phyloP scores from a whole-genome alignment of 305 asterid genomes.

The Ilex paraguariensis region DNA sequence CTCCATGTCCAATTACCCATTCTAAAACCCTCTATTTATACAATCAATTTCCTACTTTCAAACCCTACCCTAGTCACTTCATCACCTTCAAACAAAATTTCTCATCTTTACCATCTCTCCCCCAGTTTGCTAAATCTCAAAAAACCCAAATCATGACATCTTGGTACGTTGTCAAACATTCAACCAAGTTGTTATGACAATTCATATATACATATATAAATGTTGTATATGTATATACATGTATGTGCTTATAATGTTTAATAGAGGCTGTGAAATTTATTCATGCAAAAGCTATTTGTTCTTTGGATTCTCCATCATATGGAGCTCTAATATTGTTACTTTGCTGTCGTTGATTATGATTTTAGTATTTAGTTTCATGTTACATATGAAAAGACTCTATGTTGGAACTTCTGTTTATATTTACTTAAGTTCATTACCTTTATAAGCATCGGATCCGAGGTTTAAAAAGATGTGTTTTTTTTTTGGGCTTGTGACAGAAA shows the following conservation, averaged over 20 bases:
- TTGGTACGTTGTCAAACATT: not conserved
- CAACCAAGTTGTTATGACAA: too few species aligned
- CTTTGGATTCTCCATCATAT: conserved; percentile 14
- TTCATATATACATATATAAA: too few species aligned
- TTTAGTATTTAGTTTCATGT: conserved; percentile 15
- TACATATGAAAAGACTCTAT: conserved; percentile 29
- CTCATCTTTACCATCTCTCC: too few species aligned
- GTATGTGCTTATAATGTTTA: too few species aligned
- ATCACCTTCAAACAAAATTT: not conserved
- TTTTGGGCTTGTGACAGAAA: conserved; percentile 33
- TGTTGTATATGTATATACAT: too few species aligned
- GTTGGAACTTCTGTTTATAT: conserved; percentile 33
- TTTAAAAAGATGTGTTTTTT: conserved; percentile 17
- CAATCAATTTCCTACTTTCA: conserved; percentile 6
- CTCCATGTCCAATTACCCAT: conserved; percentile 6
- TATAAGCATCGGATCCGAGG: conserved; percentile 51
- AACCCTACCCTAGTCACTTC: conserved; percentile 13
- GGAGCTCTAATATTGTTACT: conserved; percentile 3
- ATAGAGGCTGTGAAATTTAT: not conserved
- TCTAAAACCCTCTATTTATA: conserved; percentile 18
- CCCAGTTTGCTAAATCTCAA: not conserved
- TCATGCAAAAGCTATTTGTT: conserved; percentile 18
- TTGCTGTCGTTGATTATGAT: conserved; percentile 23
- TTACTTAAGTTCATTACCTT: conserved; percentile 7
- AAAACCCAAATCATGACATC: not conserved